Conservation (phyloP, 352 stramenopile species). For the Halophytophthora batemanensis region DNA sequence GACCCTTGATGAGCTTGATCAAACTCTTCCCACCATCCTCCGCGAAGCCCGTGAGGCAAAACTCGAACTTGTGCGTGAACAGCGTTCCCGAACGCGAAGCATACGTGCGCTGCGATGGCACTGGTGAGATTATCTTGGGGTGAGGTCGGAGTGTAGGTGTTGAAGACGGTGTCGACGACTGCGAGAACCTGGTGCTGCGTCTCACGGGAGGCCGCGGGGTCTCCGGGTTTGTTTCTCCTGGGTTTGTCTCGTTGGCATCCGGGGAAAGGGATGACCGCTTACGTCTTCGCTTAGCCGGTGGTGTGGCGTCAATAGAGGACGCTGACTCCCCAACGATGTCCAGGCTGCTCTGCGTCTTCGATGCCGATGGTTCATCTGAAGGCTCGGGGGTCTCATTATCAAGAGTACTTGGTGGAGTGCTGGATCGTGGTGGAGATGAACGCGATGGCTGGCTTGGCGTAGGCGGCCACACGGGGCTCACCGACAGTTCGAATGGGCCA, state of each 20-base stretch:
- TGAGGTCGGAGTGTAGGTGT: constrained; percentile 52
- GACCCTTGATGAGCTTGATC: constrained; percentile 57
- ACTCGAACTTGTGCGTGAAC: constrained; percentile 76
- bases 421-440: constrained; percentile 14
- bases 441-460: too few relatives aligned
- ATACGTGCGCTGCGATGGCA: constrained; percentile 48
- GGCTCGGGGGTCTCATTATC: background rate
- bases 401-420: constrained; percentile 2
- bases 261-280: constrained; percentile 17
- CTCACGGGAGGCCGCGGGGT: constrained; percentile 19
- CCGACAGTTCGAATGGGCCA: constrained; percentile 22
- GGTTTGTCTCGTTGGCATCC: constrained; percentile 4
- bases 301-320: constrained; percentile 7
- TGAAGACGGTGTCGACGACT: constrained; percentile 30
- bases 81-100: constrained; percentile 48
- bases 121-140: constrained; percentile 38
- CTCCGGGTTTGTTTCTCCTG: constrained; percentile 1
- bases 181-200: constrained; percentile 15
- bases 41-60: constrained; percentile 72
- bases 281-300: constrained; percentile 12
- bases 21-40: constrained; percentile 46
- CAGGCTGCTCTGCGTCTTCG: constrained; percentile 16
- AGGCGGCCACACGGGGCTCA: constrained; percentile 22
- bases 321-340: constrained; percentile 4
- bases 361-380: constrained; percentile 2